Percentiles rank a stretch among this genome's conserved stretches.
phyloP scores from a whole-genome alignment of 2,329 filamentous ascomycete genomes.

The Colletotrichum spaethianum region DNA sequence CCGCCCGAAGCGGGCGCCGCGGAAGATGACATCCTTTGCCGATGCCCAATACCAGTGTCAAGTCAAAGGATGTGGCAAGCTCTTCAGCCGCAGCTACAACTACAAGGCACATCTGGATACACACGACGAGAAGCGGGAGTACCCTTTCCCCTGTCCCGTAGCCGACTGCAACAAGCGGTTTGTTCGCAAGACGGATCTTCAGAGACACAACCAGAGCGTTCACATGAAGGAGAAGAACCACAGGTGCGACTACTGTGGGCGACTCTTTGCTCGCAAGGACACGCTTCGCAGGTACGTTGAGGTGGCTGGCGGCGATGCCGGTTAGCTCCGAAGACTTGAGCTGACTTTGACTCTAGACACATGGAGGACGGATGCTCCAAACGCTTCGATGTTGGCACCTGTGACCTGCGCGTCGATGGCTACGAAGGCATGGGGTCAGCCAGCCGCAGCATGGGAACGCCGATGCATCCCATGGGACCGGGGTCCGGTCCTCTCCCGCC shows the following conservation, averaged over 20 bases:
- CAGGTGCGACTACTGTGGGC: conserved; percentile 78
- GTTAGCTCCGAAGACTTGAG: neutral
- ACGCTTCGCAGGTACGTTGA: conserved; percentile 79
- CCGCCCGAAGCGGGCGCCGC: conserved; percentile 55
- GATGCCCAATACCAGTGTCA: conserved; percentile 81
- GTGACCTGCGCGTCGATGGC: conserved; percentile 59
- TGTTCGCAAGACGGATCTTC: conserved; percentile 85
- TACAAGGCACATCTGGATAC: conserved; percentile 89
- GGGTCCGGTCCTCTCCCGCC: conserved; percentile 27
- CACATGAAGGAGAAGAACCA: conserved; percentile 81
- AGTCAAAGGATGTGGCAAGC: conserved; percentile 79
- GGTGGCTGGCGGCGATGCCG: neutral
- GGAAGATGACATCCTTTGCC: conserved; percentile 74
- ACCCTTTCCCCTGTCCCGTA: conserved; percentile 77
- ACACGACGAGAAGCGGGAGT: conserved; percentile 81
- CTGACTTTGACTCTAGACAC: conserved; percentile 67
- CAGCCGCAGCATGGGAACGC: conserved; percentile 39
- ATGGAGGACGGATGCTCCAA: conserved; percentile 83
- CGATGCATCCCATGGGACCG: conserved; percentile 23
- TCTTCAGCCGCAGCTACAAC: conserved; percentile 89
- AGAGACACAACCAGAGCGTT: conserved; percentile 74
- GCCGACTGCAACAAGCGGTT: conserved; percentile 81
- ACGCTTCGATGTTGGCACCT: conserved; percentile 71
- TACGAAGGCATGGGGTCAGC: conserved; percentile 43
- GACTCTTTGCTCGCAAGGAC: conserved; percentile 84